Conservation (phyloP, 1,284 basidiomycete species). For the Cutaneotrichosporon dermatis region DNA sequence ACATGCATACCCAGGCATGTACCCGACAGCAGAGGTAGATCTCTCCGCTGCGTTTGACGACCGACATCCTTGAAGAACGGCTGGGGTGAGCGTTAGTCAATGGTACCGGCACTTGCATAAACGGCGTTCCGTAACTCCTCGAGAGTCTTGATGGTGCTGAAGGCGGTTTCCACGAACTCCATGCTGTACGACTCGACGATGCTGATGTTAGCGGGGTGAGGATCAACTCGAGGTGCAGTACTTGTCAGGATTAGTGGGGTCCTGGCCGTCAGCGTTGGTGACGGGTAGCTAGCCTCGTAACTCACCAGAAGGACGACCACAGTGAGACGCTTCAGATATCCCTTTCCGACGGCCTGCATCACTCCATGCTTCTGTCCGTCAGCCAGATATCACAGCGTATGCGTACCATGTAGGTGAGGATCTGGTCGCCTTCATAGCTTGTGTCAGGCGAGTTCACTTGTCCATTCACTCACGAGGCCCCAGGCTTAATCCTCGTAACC, state of each 20-base stretch:
- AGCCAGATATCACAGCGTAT: background rate
- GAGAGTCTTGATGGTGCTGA: background rate
- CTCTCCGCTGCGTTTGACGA: too few relatives aligned
- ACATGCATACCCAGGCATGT: background rate
- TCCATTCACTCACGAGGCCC: background rate
- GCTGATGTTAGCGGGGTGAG: constrained; percentile 8
- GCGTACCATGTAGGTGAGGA: background rate
- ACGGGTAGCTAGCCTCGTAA: background rate
- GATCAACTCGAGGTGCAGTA: background rate
- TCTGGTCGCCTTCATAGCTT: background rate
- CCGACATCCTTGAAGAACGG: background rate
- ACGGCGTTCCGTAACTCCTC: background rate
- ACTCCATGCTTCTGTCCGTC: background rate
- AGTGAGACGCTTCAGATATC: constrained; percentile 22
- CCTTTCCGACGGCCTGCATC: constrained; percentile 12
- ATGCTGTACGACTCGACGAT: constrained; percentile 30
- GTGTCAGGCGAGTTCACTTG: too few relatives aligned
- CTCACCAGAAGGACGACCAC: constrained; percentile 22
- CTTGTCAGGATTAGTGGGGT: constrained; percentile 1
- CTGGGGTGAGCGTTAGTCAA: background rate
- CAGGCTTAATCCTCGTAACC: background rate
- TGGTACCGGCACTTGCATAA: too few relatives aligned
- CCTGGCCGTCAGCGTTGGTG: constrained; percentile 1
- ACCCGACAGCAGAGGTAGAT: background rate
- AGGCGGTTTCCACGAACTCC: constrained; percentile 16